Percentiles rank a stretch among this genome's conserved stretches.
phyloP scores from a whole-genome alignment of 345 rosid genomes.

The Nasturtium officinale region DNA sequence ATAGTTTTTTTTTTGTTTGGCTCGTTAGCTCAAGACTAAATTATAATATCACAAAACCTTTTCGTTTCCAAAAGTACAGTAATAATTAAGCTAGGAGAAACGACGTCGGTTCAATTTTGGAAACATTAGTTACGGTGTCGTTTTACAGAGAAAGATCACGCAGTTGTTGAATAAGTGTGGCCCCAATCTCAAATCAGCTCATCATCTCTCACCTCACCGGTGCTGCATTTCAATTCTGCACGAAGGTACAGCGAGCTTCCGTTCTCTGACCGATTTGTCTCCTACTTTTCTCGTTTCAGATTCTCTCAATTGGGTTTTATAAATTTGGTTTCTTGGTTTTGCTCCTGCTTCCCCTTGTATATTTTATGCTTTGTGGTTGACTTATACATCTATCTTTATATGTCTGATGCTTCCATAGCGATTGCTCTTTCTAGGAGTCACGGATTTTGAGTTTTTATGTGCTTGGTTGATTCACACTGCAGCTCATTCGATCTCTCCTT shows the following conservation, averaged over 20 bases:
- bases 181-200: constrained; percentile 32
- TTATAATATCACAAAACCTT: neutral
- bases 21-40: neutral
- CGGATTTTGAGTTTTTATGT: constrained; percentile 10
- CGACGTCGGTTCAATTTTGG: neutral
- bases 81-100: neutral
- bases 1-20: neutral
- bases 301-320: neutral
- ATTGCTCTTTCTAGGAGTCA: neutral
- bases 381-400: constrained; percentile 26
- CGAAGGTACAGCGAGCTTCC: constrained; percentile 20
- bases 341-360: neutral
- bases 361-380: constrained; percentile 31
- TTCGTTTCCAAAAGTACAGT: neutral
- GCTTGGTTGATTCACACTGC: constrained; percentile 19
- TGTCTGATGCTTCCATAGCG: constrained; percentile 7
- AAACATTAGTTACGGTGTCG: neutral
- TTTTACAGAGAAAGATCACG: constrained; percentile 2
- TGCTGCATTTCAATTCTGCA: constrained; percentile 24
- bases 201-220: constrained; percentile 32
- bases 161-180: constrained; percentile 30
- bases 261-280: neutral
- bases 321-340: constrained; percentile 1
- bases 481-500: constrained; percentile 29
- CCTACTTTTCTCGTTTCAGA: constrained; percentile 7